A percentile compares a stretch with the other conserved stretches of the same genome.
Evolutionary conservation across 495 filamentous ascomycete species (phyloP).

Genomic region (Xylaria telfairii): DNA sequence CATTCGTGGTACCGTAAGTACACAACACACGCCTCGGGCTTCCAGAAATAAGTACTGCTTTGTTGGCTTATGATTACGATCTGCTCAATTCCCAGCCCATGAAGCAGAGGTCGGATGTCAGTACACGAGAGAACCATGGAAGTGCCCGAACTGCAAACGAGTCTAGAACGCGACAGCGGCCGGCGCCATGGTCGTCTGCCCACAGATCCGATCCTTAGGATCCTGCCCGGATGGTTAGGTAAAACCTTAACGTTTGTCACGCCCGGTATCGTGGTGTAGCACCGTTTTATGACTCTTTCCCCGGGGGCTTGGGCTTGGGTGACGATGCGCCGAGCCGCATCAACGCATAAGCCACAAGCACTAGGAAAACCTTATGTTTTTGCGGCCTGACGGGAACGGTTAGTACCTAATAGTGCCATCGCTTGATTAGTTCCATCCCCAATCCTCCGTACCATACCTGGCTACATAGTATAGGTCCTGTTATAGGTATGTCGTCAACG

Average conservation of each 20-base stretch:
- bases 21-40: too few species aligned
- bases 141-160: not conserved
- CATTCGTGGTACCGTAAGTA: not conserved
- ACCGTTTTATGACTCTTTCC: slow-evolving; percentile 1
- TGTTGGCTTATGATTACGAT: not conserved
- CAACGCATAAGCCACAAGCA: not conserved
- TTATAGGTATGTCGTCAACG: not conserved
- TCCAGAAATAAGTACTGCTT: too few species aligned
- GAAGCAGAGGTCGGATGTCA: not conserved
- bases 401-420: too few species aligned
- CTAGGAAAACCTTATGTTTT: not conserved
- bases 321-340: not conserved
- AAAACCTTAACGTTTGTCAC: not conserved
- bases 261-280: not conserved
- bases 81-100: not conserved
- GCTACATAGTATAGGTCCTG: too few species aligned
- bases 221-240: too few species aligned
- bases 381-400: too few species aligned
- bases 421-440: too few species aligned
- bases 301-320: not conserved
- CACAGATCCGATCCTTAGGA: too few species aligned
- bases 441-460: too few species aligned
- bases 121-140: too few species aligned
- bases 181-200: not conserved
- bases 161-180: not conserved